These are phyloP conservation scores for Plasmodium sp. DNA, from an alignment of 169 alveolate species.

Conservation along the genomic window DNA sequence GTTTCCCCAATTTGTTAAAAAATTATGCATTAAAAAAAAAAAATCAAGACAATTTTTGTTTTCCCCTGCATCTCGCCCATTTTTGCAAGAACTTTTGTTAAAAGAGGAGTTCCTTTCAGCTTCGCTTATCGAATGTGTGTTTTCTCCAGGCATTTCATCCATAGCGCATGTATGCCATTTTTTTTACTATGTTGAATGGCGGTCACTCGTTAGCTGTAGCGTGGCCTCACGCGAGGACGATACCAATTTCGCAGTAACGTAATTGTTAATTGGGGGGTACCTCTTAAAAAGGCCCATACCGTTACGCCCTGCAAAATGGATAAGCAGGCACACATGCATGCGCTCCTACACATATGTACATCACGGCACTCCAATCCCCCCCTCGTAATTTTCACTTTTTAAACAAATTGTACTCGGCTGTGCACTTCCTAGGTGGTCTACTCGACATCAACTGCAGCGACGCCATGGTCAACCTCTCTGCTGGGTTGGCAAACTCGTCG, in stretches of 20 bases:
- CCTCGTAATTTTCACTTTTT: neutral
- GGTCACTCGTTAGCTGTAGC: neutral
- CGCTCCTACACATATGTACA: neutral
- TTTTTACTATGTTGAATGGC: neutral
- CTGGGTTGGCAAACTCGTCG: neutral
- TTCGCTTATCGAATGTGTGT: neutral
- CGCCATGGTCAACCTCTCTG: neutral
- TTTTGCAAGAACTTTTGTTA: neutral
- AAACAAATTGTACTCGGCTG: neutral
- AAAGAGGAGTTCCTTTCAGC: neutral
- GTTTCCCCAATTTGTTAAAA: neutral
- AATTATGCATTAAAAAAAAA: conserved; percentile 13
- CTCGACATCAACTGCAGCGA: neutral
- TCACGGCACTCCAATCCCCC: neutral
- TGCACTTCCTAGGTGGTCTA: neutral
- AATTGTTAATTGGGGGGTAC: neutral
- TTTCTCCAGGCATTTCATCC: neutral
- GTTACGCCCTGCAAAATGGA: neutral
- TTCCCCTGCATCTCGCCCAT: neutral
- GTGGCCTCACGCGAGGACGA: neutral
- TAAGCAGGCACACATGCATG: neutral
- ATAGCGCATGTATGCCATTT: neutral
- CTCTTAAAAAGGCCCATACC: neutral
- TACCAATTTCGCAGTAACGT: neutral
- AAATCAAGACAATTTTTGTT: neutral